Conservation (phyloP, 768 basidiomycete species). For the Hortiboletus flavorubellus region DNA sequence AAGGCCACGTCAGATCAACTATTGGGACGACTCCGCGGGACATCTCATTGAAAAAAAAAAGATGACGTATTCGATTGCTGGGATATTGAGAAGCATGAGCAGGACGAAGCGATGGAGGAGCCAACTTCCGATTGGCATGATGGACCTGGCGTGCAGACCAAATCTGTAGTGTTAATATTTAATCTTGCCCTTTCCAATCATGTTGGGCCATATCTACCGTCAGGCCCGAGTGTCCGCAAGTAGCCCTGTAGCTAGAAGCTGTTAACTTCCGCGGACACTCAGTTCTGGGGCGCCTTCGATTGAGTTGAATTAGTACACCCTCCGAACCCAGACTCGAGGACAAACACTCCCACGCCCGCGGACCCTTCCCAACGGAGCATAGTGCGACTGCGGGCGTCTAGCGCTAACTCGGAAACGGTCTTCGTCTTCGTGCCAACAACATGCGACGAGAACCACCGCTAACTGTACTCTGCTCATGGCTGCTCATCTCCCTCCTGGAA, state of each 20-base stretch:
- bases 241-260: too few species aligned
- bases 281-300: too few species aligned
- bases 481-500: slow-evolving; percentile 12
- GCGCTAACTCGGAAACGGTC: background rate
- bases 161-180: background rate
- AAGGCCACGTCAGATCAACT: background rate
- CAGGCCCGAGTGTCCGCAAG: background rate
- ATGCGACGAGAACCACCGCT: slow-evolving; percentile 23
- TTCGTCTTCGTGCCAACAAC: slow-evolving; percentile 6
- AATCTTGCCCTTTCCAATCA: too few species aligned
- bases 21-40: slow-evolving; percentile 6
- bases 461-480: slow-evolving; percentile 12
- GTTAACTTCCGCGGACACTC: background rate
- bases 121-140: background rate
- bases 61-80: background rate
- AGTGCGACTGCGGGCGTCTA: background rate
- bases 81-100: background rate
- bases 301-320: too few species aligned
- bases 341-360: slow-evolving; percentile 13
- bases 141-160: background rate
- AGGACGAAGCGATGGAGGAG: background rate
- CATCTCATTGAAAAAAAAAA: too few species aligned
- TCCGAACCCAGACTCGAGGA: background rate
- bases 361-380: background rate
- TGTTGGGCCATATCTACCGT: background rate